A percentile compares a stretch with the other conserved stretches of the same genome.
phyloP scores from a whole-genome alignment of 371 early-diverging fungal species.

The Mortierella sp. region DNA sequence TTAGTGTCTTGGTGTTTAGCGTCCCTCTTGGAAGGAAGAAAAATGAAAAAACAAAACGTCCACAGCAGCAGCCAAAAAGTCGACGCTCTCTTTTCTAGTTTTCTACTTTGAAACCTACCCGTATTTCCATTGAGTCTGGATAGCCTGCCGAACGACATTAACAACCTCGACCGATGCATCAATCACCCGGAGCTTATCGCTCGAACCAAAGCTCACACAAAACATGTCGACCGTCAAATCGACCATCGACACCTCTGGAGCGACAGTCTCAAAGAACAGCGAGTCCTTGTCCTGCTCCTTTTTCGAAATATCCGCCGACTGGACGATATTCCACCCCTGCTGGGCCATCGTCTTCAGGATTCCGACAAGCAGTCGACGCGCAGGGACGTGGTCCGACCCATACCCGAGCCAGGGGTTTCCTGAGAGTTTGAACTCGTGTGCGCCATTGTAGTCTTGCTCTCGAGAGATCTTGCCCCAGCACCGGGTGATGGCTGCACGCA shows the following conservation, averaged over 20 bases:
- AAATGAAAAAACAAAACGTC: not conserved
- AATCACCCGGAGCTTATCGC: constrained; percentile 34
- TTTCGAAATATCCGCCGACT: constrained; percentile 28
- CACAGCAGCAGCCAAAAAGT: not conserved
- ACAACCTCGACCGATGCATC: not conserved
- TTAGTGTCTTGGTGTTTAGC: no score
- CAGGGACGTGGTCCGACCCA: constrained; percentile 27
- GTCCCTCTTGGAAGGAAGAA: not conserved
- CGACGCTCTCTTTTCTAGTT: not conserved
- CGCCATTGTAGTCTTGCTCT: constrained; percentile 30
- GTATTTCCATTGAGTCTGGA: constrained; percentile 33
- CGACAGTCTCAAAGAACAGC: constrained; percentile 25
- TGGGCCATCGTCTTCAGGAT: constrained; percentile 29
- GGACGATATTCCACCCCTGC: constrained; percentile 37
- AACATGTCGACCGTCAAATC: constrained; percentile 28
- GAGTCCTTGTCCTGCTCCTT: constrained; percentile 32
- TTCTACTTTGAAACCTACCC: constrained; percentile 12
- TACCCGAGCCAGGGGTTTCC: constrained; percentile 36
- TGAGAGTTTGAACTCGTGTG: constrained; percentile 42
- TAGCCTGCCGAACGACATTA: constrained; percentile 29
- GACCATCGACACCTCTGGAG: not conserved
- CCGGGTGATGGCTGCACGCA: constrained; percentile 21
- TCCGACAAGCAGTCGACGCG: constrained; percentile 25
- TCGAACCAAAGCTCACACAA: constrained; percentile 28
- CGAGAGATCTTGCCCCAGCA: constrained; percentile 31